Evolutionary conservation across 176 grass and related monocot genomes (phyloP).

Genomic region (Dendrocalamus sinicus): DNA sequence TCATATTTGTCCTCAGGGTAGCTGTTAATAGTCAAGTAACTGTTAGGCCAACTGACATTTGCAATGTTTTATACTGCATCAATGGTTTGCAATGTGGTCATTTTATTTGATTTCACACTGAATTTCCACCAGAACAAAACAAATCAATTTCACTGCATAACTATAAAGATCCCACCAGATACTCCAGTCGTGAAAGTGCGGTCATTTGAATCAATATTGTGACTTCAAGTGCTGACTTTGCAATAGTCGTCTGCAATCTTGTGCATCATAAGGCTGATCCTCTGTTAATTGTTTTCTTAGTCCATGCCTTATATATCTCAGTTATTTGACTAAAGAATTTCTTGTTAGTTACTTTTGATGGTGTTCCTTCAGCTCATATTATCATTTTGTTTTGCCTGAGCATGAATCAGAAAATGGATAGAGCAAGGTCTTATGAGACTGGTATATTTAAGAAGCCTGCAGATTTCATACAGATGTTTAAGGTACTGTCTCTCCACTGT

Average conservation of each 20-base stretch:
- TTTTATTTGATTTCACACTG: slow-evolving; percentile 28
- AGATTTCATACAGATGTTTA: slow-evolving; percentile 97
- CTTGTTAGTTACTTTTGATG: slow-evolving; percentile 4
- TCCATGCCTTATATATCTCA: neutral
- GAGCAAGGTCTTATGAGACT: slow-evolving; percentile 61
- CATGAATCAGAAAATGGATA: slow-evolving; percentile 90
- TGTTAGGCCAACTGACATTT: neutral
- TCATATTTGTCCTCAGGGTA: slow-evolving; percentile 5
- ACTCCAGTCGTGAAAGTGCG: neutral
- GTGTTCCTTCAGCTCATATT: slow-evolving; percentile 28
- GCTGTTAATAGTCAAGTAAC: slow-evolving; percentile 17
- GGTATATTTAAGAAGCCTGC: slow-evolving; percentile 89
- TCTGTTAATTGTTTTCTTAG: slow-evolving; percentile 2
- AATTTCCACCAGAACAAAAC: slow-evolving; percentile 5
- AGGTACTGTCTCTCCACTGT: slow-evolving; percentile 60
- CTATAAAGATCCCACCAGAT: neutral
- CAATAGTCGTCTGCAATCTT: slow-evolving; percentile 25
- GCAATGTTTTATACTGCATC: slow-evolving; percentile 11
- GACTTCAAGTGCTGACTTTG: neutral
- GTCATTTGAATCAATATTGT: neutral
- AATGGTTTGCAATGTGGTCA: neutral
- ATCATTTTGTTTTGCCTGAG: slow-evolving; percentile 38
- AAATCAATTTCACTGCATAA: neutral
- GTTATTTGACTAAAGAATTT: slow-evolving; percentile 1
- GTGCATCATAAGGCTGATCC: neutral